Base-by-base conservation (phyloP, 805 yeast species). In the Hanseniaspora taiwanica region DNA sequence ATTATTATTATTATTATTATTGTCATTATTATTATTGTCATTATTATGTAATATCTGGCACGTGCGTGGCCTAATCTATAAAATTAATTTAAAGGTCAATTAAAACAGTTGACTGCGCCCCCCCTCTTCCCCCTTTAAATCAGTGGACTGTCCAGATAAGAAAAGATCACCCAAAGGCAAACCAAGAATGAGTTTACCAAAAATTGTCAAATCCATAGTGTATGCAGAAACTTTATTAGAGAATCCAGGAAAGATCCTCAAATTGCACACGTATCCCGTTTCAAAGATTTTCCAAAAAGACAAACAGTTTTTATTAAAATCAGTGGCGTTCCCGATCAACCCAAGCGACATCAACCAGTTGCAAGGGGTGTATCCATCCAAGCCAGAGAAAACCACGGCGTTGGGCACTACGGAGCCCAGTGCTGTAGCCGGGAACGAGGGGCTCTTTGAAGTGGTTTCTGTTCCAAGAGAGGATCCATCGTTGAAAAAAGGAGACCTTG, bases 341-440 rank as follows among this genome's bases (percentile, higher is more conserved):
- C 96, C 96, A 0, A 81, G 94, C 0, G 97, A 87, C 55, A 65
- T 84, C 54, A 81, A 81, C 53, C 96, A 86, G 58, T 65, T 69
- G 45, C 83, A 78, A 55, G 96, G 96, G 17, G 83, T 78, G 0
- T 87, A 87, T 49, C 94, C 94, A 1, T 72, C 85, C 9, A 72
- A 68, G 42, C 94, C 94, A 0, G 74, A 66, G 33, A 65, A 52
- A 59, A 64, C 57, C 17, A 64, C 58, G 39, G 74, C 60, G 37
- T 75, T 72, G 43, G 76, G 76, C 6, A 72, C 83, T 1, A 72
- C 69, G 33, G n/a, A 12, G 5, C 87, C 93, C 2, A 63, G 75
- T 7, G 93, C 94, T 4, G 78, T 85, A 36, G 85, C 87, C 27
- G 98, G 98, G 40, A 91, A 91, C 56, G 98, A 89, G 61, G 97